Conservation (phyloP, 345 rosid species). For the Raphanus raphanistrum region DNA sequence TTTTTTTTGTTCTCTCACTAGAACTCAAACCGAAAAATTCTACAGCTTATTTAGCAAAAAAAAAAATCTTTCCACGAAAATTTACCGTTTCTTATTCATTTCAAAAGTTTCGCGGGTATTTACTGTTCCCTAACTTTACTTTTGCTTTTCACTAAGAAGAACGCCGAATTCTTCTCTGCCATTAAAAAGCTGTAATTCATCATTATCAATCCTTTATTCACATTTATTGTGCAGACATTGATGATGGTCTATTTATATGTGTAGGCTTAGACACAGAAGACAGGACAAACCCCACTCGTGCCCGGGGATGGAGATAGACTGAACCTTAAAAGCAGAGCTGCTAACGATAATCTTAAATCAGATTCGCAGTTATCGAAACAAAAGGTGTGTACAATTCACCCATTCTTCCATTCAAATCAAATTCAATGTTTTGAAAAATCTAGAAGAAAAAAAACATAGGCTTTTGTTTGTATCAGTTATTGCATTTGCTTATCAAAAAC, state of each 20-base stretch:
- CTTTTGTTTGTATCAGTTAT: not conserved
- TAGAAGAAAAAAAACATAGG: not conserved
- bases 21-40: not conserved
- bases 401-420: not conserved
- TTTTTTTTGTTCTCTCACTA: not conserved
- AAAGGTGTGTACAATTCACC: slow-evolving; percentile 8
- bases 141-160: not conserved
- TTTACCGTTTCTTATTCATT: not conserved
- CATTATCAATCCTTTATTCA: not conserved
- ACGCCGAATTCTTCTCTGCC: slow-evolving; percentile 15
- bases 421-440: not conserved
- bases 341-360: not conserved
- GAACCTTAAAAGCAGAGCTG: not conserved
- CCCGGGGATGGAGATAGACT: slow-evolving; percentile 26
- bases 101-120: slow-evolving; percentile 22
- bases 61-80: slow-evolving; percentile 13
- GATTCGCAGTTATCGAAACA: slow-evolving; percentile 24
- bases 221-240: slow-evolving; percentile 12
- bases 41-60: too few species aligned
- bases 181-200: not conserved
- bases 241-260: not conserved
- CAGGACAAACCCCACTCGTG: not conserved
- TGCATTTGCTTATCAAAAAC: not conserved
- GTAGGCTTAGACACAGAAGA: not conserved
- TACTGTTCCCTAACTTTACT: slow-evolving; percentile 6